Percentiles rank a stretch among this genome's conserved stretches.
Conservation (phyloP, 345 rosid species). For the Cardamine resedifolia region DNA sequence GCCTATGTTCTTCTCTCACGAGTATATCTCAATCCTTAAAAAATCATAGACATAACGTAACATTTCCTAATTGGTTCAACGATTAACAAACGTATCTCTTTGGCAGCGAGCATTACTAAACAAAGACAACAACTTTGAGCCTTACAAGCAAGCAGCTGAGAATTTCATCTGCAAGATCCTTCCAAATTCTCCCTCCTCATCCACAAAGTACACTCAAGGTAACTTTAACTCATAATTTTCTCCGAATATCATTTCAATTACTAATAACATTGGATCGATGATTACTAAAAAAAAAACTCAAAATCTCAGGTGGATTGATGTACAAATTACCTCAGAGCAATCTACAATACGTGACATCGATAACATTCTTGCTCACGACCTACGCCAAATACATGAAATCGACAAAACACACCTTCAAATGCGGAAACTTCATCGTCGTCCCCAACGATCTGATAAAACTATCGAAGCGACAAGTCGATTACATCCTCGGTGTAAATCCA, state of each 20-base stretch:
- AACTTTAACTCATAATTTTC: not conserved
- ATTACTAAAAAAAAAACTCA: not conserved
- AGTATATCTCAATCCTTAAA: conserved; percentile 37
- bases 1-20: conserved; percentile 73
- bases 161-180: conserved; percentile 81
- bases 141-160: conserved; percentile 68
- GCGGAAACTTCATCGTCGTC: conserved; percentile 60
- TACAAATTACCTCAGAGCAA: conserved; percentile 70
- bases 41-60: not conserved
- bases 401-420: conserved; percentile 51
- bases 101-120: conserved; percentile 39
- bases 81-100: conserved; percentile 49
- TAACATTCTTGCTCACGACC: conserved; percentile 72
- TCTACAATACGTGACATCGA: conserved; percentile 84
- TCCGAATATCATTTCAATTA: not conserved
- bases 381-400: conserved; percentile 80
- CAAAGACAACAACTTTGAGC: conserved; percentile 59
- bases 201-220: conserved; percentile 84
- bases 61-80: conserved; percentile 18
- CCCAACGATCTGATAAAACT: conserved; percentile 48
- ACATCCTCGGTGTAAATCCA: conserved; percentile 83
- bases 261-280: not conserved
- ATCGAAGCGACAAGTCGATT: conserved; percentile 82
- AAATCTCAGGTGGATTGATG: conserved; percentile 66
- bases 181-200: conserved; percentile 73